Evolutionary conservation across 2,329 filamentous ascomycete genomes (phyloP).

Genomic region (Cyphellophora attinorum): DNA sequence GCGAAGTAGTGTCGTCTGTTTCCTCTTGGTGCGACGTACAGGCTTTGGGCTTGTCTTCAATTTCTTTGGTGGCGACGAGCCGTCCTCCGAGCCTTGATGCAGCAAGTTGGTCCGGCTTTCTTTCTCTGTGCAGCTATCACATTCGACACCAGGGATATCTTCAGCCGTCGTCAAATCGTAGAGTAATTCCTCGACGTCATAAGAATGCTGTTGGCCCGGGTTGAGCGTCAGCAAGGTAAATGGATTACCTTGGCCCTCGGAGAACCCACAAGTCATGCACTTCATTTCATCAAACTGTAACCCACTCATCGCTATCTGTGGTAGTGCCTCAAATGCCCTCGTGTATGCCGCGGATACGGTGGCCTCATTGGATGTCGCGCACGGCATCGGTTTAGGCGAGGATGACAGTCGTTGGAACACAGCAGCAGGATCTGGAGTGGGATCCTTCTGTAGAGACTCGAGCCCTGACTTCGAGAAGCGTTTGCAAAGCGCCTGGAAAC

Average conservation of each 20-base stretch:
- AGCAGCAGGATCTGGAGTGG: too few species aligned
- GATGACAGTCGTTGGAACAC: too few species aligned
- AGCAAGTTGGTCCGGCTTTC: too few species aligned
- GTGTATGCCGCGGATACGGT: not conserved
- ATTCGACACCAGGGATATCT: slow-evolving; percentile 80
- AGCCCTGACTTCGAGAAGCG: too few species aligned
- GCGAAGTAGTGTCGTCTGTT: slow-evolving; percentile 76
- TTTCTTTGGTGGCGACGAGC: slow-evolving; percentile 28
- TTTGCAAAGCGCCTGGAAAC: slow-evolving; percentile 6
- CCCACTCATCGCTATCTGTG: too few species aligned
- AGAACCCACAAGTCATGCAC: slow-evolving; percentile 75
- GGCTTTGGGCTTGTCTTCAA: slow-evolving; percentile 60
- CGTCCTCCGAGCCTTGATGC: slow-evolving; percentile 22
- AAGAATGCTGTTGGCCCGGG: slow-evolving; percentile 59
- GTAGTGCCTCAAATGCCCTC: not conserved
- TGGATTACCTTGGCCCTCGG: slow-evolving; percentile 83
- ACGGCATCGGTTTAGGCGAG: too few species aligned
- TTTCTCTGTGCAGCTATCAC: slow-evolving; percentile 84
- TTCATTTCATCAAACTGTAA: too few species aligned
- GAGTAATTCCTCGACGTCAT: slow-evolving; percentile 68
- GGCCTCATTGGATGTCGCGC: too few species aligned
- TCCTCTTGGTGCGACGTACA: slow-evolving; percentile 73
- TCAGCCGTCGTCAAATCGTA: slow-evolving; percentile 80
- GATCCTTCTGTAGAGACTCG: too few species aligned
- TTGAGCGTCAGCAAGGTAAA: slow-evolving; percentile 91